Conservation (phyloP, 2,329 filamentous ascomycete species). For the Ophiostoma ulmi region DNA sequence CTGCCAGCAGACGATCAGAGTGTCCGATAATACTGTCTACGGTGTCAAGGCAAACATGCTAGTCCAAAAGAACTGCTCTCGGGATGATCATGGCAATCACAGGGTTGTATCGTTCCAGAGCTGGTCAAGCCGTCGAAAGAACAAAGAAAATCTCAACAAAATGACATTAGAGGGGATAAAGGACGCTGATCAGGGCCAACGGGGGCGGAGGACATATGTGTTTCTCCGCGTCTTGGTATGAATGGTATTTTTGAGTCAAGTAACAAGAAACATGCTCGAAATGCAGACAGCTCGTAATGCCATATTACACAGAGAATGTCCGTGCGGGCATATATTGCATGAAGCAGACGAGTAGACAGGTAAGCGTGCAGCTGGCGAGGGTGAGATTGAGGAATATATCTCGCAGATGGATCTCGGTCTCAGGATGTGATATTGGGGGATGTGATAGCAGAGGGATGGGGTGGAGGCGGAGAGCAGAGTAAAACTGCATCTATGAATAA, state of each 20-base stretch:
- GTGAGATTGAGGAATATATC: conserved; percentile 1
- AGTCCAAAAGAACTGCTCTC: background rate
- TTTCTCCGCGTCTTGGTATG: too few relatives aligned
- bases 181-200: background rate
- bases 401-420: conserved; percentile 8
- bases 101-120: background rate
- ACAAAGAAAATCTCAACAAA: background rate
- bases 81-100: conserved; percentile 10
- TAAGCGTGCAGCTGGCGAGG: background rate
- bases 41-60: background rate
- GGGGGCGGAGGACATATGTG: background rate
- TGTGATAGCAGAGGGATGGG: background rate
- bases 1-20: background rate
- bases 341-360: background rate
- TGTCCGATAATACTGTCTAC: background rate
- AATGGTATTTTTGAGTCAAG: too few relatives aligned
- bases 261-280: background rate
- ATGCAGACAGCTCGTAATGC: background rate
- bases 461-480: too few relatives aligned
- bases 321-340: background rate
- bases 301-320: background rate
- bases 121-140: background rate
- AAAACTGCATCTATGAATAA: background rate
- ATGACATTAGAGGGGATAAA: background rate
- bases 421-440: background rate